Conservation (phyloP, 2,329 filamentous ascomycete species). For the Phaeosphaeria sp. region DNA sequence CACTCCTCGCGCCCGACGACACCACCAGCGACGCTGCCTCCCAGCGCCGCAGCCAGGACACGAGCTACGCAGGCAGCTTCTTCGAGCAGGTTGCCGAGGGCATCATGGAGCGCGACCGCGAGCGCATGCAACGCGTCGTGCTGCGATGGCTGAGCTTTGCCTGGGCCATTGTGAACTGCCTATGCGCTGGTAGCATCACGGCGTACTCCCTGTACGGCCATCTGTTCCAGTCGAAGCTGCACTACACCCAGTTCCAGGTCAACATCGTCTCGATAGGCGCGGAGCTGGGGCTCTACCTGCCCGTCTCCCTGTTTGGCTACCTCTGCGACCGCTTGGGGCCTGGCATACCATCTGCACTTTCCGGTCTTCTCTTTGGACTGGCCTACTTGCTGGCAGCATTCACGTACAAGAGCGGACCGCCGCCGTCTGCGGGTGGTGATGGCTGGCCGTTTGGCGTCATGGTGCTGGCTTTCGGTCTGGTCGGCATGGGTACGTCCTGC, state of each 20-base stretch:
- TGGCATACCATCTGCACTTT: slow-evolving; percentile 74
- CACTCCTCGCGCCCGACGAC: slow-evolving; percentile 50
- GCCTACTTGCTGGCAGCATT: slow-evolving; percentile 86
- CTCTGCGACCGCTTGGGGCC: slow-evolving; percentile 89
- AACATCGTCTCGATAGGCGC: slow-evolving; percentile 88
- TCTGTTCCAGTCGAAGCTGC: slow-evolving; percentile 83
- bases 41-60: slow-evolving; percentile 49
- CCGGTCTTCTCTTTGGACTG: slow-evolving; percentile 75
- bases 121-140: slow-evolving; percentile 60
- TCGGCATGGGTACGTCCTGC: slow-evolving; percentile 83
- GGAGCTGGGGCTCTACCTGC: slow-evolving; percentile 87
- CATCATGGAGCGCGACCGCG: slow-evolving; percentile 64
- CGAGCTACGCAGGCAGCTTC: slow-evolving; percentile 60
- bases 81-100: slow-evolving; percentile 68
- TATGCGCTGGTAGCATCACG: slow-evolving; percentile 90
- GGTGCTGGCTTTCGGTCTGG: slow-evolving; percentile 81
- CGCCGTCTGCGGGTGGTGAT: slow-evolving; percentile 57
- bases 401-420: slow-evolving; percentile 70
- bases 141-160: slow-evolving; percentile 64
- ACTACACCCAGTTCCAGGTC: slow-evolving; percentile 90
- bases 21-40: slow-evolving; percentile 36
- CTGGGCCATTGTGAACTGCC: slow-evolving; percentile 67
- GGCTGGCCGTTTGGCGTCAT: slow-evolving; percentile 81
- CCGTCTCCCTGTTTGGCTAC: slow-evolving; percentile 89
- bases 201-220: slow-evolving; percentile 95